A percentile compares a stretch with the other conserved stretches of the same genome.
These are phyloP conservation scores for Boletus pseudo-olivaceus DNA, from an alignment of 768 basidiomycete genomes.

Conservation along the genomic window DNA sequence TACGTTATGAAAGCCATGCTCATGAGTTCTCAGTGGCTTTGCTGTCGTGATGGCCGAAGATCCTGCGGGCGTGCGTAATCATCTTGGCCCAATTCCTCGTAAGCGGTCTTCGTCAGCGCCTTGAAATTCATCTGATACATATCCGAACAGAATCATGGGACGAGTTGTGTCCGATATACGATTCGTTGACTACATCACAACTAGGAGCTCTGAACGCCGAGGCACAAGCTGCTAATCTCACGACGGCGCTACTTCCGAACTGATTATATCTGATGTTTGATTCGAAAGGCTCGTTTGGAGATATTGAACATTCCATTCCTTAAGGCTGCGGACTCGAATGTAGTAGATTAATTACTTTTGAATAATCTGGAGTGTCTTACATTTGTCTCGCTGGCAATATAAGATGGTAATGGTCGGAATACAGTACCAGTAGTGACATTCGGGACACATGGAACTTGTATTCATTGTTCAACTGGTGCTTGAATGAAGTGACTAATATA, in stretches of 20 bases:
- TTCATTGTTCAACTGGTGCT: too few species aligned
- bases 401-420: too few species aligned
- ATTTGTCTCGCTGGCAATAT: too few species aligned
- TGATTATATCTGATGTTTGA: constrained; percentile 1
- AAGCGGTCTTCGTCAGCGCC: not conserved
- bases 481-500: too few species aligned
- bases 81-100: constrained; percentile 19
- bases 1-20: not conserved
- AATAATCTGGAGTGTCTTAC: too few species aligned
- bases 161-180: constrained; percentile 22
- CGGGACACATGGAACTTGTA: too few species aligned
- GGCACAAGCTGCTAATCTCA: constrained; percentile 20
- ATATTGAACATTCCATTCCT: not conserved
- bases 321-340: too few species aligned
- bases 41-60: constrained; percentile 27
- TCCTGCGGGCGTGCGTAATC: constrained; percentile 12
- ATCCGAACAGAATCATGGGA: constrained; percentile 22
- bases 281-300: not conserved
- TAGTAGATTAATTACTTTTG: too few species aligned
- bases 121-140: not conserved
- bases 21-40: constrained; percentile 19
- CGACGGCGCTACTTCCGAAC: constrained; percentile 12
- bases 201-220: constrained; percentile 18
- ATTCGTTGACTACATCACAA: constrained; percentile 18
- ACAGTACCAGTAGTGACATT: too few species aligned